Percentiles rank a stretch among this genome's conserved stretches.
Evolutionary conservation across 768 basidiomycete species (phyloP).

Genomic region (Kwoniella sp.): DNA sequence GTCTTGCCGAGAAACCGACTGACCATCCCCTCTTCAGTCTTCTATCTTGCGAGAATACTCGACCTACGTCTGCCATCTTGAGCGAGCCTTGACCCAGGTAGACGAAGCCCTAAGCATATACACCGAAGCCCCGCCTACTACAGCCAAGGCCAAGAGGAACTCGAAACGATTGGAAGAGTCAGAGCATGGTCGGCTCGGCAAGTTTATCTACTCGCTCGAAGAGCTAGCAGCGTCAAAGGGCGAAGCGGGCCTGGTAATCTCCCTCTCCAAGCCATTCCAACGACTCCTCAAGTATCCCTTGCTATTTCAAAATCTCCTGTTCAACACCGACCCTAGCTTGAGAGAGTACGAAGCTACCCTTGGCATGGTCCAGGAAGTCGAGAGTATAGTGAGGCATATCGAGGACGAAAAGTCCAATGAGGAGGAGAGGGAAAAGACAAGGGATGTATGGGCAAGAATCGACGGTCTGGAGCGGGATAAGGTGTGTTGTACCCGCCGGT

Average conservation of each 20-base stretch:
- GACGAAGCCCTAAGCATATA: constrained; percentile 65
- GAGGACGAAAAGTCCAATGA: constrained; percentile 97
- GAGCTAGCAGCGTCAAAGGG: constrained; percentile 74
- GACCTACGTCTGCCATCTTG: constrained; percentile 88
- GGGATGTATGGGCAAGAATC: constrained; percentile 92
- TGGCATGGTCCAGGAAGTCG: constrained; percentile 95
- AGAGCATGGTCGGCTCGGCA: constrained; percentile 11
- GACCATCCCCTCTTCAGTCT: constrained; percentile 64
- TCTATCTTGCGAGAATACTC: constrained; percentile 92
- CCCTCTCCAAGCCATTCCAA: constrained; percentile 94
- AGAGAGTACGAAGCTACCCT: constrained; percentile 90
- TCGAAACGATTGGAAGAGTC: constrained; percentile 22
- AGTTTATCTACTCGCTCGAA: constrained; percentile 56
- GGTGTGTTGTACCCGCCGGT: constrained; percentile 53
- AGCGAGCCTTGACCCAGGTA: constrained; percentile 80
- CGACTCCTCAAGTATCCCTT: constrained; percentile 93
- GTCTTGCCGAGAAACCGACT: too few species aligned
- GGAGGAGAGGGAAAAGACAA: constrained; percentile 90
- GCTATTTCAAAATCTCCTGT: constrained; percentile 93
- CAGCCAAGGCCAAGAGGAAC: constrained; percentile 7
- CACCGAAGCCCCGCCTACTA: not conserved
- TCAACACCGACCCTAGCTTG: constrained; percentile 86
- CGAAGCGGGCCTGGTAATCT: constrained; percentile 91
- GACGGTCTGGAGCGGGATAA: constrained; percentile 92
- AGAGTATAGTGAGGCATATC: constrained; percentile 89